These are phyloP conservation scores for Solanum rostratum DNA, from an alignment of 257 asterid genomes.

Conservation along the genomic window DNA sequence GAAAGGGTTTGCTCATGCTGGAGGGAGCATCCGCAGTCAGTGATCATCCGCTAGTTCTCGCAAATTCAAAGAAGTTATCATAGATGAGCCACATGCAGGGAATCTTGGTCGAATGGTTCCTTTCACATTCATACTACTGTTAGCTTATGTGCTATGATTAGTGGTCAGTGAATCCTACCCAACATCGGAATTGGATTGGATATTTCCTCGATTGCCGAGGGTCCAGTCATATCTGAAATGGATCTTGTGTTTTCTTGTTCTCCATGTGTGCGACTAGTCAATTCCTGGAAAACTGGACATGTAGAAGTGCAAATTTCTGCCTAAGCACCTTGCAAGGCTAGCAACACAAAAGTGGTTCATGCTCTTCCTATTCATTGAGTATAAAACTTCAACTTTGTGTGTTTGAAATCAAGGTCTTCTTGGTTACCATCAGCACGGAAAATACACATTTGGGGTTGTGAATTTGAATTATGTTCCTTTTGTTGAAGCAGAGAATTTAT, in stretches of 20 bases:
- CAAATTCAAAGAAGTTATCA: neutral
- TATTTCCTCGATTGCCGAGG: neutral
- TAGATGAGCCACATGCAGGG: neutral
- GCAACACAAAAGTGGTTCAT: neutral
- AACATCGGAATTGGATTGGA: neutral
- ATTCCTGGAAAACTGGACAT: neutral
- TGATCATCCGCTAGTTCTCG: neutral
- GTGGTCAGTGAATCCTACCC: neutral
- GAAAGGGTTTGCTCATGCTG: neutral
- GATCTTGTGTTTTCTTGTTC: neutral
- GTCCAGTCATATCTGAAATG: neutral
- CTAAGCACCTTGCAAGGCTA: neutral
- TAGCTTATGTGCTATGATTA: neutral
- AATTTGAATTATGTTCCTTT: neutral
- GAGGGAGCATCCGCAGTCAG: neutral
- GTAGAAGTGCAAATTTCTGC: neutral
- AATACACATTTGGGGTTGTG: neutral
- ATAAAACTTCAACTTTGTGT: neutral
- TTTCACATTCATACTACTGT: neutral
- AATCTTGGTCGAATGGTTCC: neutral
- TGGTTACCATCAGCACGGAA: neutral
- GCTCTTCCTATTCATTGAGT: neutral
- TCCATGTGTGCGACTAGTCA: neutral
- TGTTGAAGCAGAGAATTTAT: constrained; percentile 5
- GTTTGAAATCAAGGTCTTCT: neutral